These are phyloP conservation scores for Capsicum chinense DNA, from an alignment of 257 asterid genomes.

Conservation along the genomic window DNA sequence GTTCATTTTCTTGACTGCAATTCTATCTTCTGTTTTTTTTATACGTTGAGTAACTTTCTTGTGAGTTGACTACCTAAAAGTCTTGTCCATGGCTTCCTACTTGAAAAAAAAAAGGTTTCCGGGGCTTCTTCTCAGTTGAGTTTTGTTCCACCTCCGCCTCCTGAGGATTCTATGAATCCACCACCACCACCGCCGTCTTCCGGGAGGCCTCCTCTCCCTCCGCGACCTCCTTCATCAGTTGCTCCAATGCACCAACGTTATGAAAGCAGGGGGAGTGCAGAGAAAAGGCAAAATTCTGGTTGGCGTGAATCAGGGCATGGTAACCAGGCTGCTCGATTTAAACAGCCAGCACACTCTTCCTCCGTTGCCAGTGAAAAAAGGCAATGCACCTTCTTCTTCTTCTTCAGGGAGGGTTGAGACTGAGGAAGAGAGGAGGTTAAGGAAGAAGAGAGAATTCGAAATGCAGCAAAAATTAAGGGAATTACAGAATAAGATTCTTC, in stretches of 20 bases:
- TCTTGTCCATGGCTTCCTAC: no score
- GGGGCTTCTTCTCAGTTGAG: no score
- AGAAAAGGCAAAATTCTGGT: slow-evolving; percentile 39
- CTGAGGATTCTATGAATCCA: slow-evolving; percentile 68
- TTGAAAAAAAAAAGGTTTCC: no score
- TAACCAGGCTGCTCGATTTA: slow-evolving; percentile 41
- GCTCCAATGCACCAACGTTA: slow-evolving; percentile 26
- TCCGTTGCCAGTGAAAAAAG: slow-evolving; percentile 45
- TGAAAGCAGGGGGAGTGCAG: slow-evolving; percentile 51
- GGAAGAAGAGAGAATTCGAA: slow-evolving; percentile 81
- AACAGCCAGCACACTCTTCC: slow-evolving; percentile 61
- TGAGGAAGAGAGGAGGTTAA: slow-evolving; percentile 88
- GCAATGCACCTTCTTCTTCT: slow-evolving; percentile 36
- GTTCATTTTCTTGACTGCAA: no score
- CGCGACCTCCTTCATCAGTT: slow-evolving; percentile 59
- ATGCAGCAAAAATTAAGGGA: slow-evolving; percentile 78
- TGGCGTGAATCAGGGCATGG: slow-evolving; percentile 44
- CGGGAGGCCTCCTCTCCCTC: slow-evolving; percentile 76
- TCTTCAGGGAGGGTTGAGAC: slow-evolving; percentile 58
- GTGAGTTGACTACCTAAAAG: no score
- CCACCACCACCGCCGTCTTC: slow-evolving; percentile 67
- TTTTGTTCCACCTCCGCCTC: slow-evolving; percentile 67
- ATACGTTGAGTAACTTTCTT: no score
- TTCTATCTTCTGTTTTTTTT: no score
- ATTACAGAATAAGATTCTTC: slow-evolving; percentile 79